A percentile compares a stretch with the other conserved stretches of the same genome.
These are phyloP conservation scores for Pholiota adiposa DNA, from an alignment of 1,284 basidiomycete genomes.

Conservation along the genomic window DNA sequence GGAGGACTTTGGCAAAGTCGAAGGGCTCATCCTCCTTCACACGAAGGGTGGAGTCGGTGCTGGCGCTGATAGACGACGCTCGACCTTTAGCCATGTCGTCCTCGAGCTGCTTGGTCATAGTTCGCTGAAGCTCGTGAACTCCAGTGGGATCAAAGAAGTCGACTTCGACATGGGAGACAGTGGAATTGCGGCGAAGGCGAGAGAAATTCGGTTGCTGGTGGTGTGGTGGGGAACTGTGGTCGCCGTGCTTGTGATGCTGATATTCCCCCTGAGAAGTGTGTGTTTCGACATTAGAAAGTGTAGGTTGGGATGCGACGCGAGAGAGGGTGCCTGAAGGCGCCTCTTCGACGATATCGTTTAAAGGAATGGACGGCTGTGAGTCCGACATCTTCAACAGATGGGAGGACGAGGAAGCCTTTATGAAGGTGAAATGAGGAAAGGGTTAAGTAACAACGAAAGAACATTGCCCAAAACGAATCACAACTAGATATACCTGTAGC, in stretches of 20 bases:
- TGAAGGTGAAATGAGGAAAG: not conserved
- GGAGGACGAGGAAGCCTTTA: not conserved
- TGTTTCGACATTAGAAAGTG: slow-evolving; percentile 15
- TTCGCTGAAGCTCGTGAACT: slow-evolving; percentile 29
- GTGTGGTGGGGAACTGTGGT: slow-evolving; percentile 11
- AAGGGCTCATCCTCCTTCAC: slow-evolving; percentile 24
- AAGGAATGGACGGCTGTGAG: slow-evolving; percentile 5
- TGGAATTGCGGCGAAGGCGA: slow-evolving; percentile 22
- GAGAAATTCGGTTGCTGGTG: slow-evolving; percentile 7
- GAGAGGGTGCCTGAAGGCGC: slow-evolving; percentile 19
- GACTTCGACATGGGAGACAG: slow-evolving; percentile 31
- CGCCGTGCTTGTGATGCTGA: slow-evolving; percentile 4
- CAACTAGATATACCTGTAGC: not conserved
- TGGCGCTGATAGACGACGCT: slow-evolving; percentile 6
- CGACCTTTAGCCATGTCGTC: slow-evolving; percentile 7
- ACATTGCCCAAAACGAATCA: not conserved
- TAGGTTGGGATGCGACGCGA: slow-evolving; percentile 20
- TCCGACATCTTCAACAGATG: slow-evolving; percentile 3
- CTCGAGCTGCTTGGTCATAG: slow-evolving; percentile 24
- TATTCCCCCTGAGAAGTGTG: not conserved
- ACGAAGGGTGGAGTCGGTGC: slow-evolving; percentile 21
- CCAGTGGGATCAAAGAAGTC: slow-evolving; percentile 36
- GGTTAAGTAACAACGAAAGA: slow-evolving; percentile 1
- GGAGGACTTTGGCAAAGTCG: slow-evolving; percentile 33
- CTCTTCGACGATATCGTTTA: slow-evolving; percentile 16